phyloP scores from a whole-genome alignment of 331 rosid genomes.

The Acacia concinna region DNA sequence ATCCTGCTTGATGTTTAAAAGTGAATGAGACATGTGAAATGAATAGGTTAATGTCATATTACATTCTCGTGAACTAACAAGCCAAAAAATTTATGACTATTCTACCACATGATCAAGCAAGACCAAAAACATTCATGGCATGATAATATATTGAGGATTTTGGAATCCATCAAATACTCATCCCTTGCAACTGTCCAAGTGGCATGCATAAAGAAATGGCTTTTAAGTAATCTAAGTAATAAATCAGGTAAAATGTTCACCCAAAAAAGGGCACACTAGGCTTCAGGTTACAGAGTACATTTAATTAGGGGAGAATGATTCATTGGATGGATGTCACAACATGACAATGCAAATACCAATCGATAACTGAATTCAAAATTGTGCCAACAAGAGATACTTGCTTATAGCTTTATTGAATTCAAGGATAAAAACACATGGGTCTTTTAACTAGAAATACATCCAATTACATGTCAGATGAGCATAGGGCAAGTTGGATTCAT shows the following conservation, averaged over 20 bases:
- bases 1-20: constrained; percentile 24
- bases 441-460: not conserved
- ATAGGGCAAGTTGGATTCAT: not conserved
- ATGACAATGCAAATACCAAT: not conserved
- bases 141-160: not conserved
- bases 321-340: not conserved
- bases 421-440: not conserved
- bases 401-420: not conserved
- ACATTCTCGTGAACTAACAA: not conserved
- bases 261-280: not conserved
- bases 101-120: not conserved
- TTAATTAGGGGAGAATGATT: not conserved
- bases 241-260: not conserved
- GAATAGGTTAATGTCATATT: not conserved
- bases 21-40: constrained; percentile 4
- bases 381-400: not conserved
- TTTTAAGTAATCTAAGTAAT: not conserved
- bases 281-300: not conserved
- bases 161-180: not conserved
- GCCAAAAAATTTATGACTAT: not conserved
- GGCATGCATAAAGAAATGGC: not conserved
- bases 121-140: not conserved
- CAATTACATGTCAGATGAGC: not conserved
- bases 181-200: not conserved
- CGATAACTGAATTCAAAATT: not conserved